phyloP scores from a whole-genome alignment of 352 stramenopile genomes.

The Phytophthora sp. region DNA sequence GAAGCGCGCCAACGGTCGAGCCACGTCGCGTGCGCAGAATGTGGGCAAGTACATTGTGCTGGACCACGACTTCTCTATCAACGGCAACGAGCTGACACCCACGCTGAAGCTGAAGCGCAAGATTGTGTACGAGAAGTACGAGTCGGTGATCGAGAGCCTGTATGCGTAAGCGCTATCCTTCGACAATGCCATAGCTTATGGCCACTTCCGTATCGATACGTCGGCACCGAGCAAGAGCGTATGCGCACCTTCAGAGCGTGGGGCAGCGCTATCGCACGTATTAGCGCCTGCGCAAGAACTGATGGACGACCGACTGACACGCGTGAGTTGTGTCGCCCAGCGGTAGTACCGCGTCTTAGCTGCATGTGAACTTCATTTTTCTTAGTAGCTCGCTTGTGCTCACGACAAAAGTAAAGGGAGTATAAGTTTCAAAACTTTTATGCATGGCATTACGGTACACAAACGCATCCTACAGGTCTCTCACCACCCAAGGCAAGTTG shows the following conservation, averaged over 20 bases:
- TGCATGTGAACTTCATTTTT: constrained; percentile 29
- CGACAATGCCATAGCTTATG: constrained; percentile 13
- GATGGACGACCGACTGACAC: constrained; percentile 12
- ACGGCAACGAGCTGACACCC: constrained; percentile 93
- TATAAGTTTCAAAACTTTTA: constrained; percentile 32
- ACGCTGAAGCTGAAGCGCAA: constrained; percentile 97
- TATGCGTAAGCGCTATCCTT: constrained; percentile 68
- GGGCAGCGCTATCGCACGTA: constrained; percentile 2
- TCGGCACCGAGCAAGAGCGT: constrained; percentile 12
- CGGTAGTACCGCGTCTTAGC: constrained; percentile 6
- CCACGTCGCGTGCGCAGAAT: constrained; percentile 85
- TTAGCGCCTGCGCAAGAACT: constrained; percentile 3
- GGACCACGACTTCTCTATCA: constrained; percentile 91
- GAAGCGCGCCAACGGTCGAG: constrained; percentile 77
- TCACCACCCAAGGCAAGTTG: too few relatives aligned
- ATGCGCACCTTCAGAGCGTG: background rate
- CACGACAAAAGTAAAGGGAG: constrained; percentile 33
- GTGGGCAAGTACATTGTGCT: constrained; percentile 90
- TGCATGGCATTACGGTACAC: constrained; percentile 5
- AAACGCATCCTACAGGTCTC: constrained; percentile 7
- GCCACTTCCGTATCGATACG: constrained; percentile 17
- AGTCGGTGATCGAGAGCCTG: constrained; percentile 85
- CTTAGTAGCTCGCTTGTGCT: constrained; percentile 29
- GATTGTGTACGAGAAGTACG: constrained; percentile 93
- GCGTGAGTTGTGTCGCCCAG: background rate